A percentile compares a stretch with the other conserved stretches of the same genome.
Conservation (phyloP, 31 red algal genomes). For the Bonnemaisonia californica region DNA sequence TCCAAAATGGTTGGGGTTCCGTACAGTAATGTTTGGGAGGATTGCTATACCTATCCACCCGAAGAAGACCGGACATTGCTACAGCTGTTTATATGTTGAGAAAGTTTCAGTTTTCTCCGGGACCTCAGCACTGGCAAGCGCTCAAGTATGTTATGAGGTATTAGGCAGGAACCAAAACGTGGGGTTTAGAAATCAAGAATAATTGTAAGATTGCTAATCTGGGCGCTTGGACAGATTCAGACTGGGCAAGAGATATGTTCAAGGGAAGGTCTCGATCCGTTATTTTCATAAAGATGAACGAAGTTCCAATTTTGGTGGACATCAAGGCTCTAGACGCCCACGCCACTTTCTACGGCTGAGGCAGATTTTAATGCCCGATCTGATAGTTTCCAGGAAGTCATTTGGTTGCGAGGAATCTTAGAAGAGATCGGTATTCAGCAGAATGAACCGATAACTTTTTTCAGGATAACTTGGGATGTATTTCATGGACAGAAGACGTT, state of each 20-base stretch:
- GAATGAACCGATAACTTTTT: neutral
- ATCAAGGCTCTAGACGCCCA: neutral
- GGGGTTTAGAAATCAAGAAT: constrained; percentile 9
- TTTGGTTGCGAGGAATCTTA: neutral
- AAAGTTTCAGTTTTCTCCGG: constrained; percentile 11
- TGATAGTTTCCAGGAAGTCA: neutral
- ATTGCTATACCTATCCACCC: constrained; percentile 35
- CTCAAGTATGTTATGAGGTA: constrained; percentile 36
- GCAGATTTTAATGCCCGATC: neutral
- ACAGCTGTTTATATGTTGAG: constrained; percentile 53
- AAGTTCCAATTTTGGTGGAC: constrained; percentile 4
- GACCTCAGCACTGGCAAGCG: constrained; percentile 32
- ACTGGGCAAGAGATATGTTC: constrained; percentile 36
- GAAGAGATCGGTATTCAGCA: neutral
- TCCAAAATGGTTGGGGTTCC: constrained; percentile 14
- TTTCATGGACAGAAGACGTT: constrained; percentile 29
- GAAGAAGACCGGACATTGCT: constrained; percentile 46
- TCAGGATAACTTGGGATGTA: constrained; percentile 40
- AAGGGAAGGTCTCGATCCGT: constrained; percentile 16
- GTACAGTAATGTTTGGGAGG: constrained; percentile 14
- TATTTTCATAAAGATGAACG: neutral
- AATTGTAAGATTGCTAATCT: neutral
- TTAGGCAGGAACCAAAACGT: constrained; percentile 18
- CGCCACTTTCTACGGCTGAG: neutral
- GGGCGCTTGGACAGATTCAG: constrained; percentile 8